Evolutionary conservation across 805 yeast species (phyloP).

Genomic region (Wickerhamiella cacticola): DNA sequence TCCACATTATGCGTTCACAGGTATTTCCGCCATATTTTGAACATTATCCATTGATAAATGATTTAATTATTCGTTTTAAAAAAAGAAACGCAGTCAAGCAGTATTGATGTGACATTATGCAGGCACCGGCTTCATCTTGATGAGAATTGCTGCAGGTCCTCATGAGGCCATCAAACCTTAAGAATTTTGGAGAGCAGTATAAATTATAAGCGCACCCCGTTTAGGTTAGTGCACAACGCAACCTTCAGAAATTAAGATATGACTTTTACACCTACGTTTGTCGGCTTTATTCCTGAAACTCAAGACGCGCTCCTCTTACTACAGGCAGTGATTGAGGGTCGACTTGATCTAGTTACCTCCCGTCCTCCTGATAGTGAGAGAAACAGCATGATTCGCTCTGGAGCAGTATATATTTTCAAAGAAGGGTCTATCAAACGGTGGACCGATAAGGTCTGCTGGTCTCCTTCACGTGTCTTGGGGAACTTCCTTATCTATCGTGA

Average conservation of each 20-base stretch:
- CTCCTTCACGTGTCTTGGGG: slow-evolving; percentile 79
- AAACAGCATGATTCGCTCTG: slow-evolving; percentile 50
- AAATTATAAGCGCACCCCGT: not conserved
- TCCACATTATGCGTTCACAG: not conserved
- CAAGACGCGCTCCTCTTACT: slow-evolving; percentile 71
- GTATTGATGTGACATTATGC: not conserved
- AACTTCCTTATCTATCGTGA: slow-evolving; percentile 77
- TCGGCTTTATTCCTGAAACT: slow-evolving; percentile 69
- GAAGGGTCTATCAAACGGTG: slow-evolving; percentile 86
- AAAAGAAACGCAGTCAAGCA: not conserved
- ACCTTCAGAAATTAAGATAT: slow-evolving; percentile 7
- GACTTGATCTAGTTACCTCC: slow-evolving; percentile 50
- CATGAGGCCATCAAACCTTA: slow-evolving; percentile 7
- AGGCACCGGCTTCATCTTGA: slow-evolving; percentile 6
- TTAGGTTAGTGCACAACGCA: slow-evolving; percentile 4
- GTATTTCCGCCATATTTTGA: not conserved
- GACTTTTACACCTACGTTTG: slow-evolving; percentile 43
- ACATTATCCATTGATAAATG: not conserved
- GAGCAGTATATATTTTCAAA: slow-evolving; percentile 72
- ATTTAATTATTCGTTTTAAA: not conserved
- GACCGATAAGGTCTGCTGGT: slow-evolving; percentile 96
- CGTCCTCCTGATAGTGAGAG: slow-evolving; percentile 79
- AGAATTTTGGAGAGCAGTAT: not conserved
- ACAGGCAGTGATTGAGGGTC: slow-evolving; percentile 61
- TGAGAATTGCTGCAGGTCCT: slow-evolving; percentile 6